Base-by-base conservation (phyloP, 345 rosid genomes). In the Populus euphratica region DNA sequence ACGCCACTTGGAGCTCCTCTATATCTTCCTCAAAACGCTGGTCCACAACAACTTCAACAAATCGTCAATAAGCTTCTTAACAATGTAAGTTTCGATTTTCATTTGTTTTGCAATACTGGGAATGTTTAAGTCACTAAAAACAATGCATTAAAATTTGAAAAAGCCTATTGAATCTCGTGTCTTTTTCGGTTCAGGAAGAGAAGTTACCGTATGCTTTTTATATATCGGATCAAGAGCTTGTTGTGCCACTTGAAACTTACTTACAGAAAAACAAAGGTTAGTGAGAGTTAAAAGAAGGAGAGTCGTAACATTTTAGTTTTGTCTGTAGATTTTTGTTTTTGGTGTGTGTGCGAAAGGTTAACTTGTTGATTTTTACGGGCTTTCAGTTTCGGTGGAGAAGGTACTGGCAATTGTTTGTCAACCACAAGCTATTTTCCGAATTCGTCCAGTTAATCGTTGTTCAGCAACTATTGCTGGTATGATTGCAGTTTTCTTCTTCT, bases 321-420 rank as follows among this genome's bases (percentile, higher is more conserved):
- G 31, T 29, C 23, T 21, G 4, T 52, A 7, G 12, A 9, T 54
- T 65, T 65, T 78, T 47, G 8, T 47, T 41, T 21, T 14, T 18
- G 35, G 43, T 35, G 72, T 12, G 21, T 44, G 76, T n/a, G 33
- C 6, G 77, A 56, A 76, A 59, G 29, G 56, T 70, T 77, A 14
- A n/a, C 31, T 77, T 65, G 1, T 25, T 72, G 25, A 31, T 69
- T 68, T 76, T 18, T 50, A 18, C 38, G 81, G 39, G 13, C 39
- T 78, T 84, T 79, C 94, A 96, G 98, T 94, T 77, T 92, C 97
- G 62, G 97, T 96, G 87, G 97, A 93, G 92, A 94, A 89, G 90
- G 94, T 91, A 9, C 86, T 94, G 73, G 78, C 93, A 0, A 96
- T 96, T 50, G 94, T 96, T 73, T 96, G 91, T 90, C 99, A 96